Conservation (phyloP, 1,284 basidiomycete genomes). For the Cryptococcus neoformans region DNA sequence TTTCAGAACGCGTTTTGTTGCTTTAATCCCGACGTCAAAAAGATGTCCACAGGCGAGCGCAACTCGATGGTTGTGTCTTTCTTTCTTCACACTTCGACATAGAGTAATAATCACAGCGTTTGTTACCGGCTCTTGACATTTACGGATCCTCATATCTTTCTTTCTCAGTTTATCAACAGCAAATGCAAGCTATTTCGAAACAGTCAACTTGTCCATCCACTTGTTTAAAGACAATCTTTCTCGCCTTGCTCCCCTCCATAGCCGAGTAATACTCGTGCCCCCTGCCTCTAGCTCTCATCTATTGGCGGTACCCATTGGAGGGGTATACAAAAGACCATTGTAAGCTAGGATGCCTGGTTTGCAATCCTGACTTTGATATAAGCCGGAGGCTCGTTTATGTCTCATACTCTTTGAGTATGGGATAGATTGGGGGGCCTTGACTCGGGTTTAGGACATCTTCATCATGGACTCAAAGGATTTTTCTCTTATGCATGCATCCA, state of each 20-base stretch:
- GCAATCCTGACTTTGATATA: slow-evolving; percentile 40
- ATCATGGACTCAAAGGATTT: too few species aligned
- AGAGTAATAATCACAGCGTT: not conserved
- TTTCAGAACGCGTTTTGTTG: not conserved
- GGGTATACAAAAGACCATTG: slow-evolving; percentile 19
- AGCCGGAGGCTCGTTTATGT: slow-evolving; percentile 35
- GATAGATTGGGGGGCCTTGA: slow-evolving; percentile 34
- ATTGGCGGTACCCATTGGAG: slow-evolving; percentile 35
- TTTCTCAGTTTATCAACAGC: not conserved
- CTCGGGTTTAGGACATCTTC: slow-evolving; percentile 40
- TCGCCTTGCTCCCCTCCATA: slow-evolving; percentile 9
- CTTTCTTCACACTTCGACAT: not conserved
- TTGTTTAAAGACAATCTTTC: not conserved
- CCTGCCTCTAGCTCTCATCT: slow-evolving; percentile 25
- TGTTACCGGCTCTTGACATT: too few species aligned
- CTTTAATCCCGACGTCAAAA: not conserved
- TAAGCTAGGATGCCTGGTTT: not conserved
- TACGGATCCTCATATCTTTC: not conserved
- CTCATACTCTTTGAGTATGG: slow-evolving; percentile 25
- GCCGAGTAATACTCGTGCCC: slow-evolving; percentile 18
- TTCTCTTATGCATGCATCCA: not conserved
- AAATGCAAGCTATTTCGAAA: not conserved
- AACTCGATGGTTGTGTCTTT: not conserved
- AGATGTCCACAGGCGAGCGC: not conserved
- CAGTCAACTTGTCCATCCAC: slow-evolving; percentile 2